These are phyloP conservation scores for Oxytropis ochrocephala DNA, from an alignment of 306 rosid genomes.

Conservation along the genomic window DNA sequence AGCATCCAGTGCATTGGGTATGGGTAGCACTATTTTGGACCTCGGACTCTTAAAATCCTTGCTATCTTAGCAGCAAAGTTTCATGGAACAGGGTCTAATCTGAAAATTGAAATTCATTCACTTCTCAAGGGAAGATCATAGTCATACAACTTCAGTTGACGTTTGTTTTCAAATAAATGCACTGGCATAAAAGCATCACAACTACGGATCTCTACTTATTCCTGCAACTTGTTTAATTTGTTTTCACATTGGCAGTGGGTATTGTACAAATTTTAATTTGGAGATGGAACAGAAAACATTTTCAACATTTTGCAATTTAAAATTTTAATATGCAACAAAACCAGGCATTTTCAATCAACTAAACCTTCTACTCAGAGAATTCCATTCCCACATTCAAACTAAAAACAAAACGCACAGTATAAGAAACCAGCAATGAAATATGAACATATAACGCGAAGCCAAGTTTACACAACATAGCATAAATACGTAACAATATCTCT, in stretches of 20 bases:
- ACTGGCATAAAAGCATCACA: not conserved
- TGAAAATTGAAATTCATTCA: constrained; percentile 30
- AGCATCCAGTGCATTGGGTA: constrained; percentile 38
- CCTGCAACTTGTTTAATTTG: too few species aligned
- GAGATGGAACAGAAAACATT: too few species aligned
- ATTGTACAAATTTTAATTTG: too few species aligned
- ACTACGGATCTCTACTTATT: not conserved
- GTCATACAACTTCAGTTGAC: not conserved
- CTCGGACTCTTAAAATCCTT: constrained; percentile 24
- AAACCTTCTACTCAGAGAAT: not conserved
- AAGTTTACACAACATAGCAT: not conserved
- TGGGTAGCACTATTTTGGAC: too few species aligned
- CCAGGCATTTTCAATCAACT: too few species aligned
- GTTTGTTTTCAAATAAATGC: not conserved
- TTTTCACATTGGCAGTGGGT: too few species aligned
- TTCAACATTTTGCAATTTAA: too few species aligned
- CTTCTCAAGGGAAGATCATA: constrained; percentile 25
- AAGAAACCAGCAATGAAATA: not conserved
- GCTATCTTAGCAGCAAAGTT: constrained; percentile 29
- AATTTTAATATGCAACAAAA: too few species aligned
- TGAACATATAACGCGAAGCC: not conserved
- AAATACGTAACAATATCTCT: not conserved
- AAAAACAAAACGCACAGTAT: not conserved
- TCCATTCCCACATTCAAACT: not conserved
- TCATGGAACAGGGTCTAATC: constrained; percentile 34